Conservation (phyloP, 306 rosid genomes). For the Sesbania bispinosa region DNA sequence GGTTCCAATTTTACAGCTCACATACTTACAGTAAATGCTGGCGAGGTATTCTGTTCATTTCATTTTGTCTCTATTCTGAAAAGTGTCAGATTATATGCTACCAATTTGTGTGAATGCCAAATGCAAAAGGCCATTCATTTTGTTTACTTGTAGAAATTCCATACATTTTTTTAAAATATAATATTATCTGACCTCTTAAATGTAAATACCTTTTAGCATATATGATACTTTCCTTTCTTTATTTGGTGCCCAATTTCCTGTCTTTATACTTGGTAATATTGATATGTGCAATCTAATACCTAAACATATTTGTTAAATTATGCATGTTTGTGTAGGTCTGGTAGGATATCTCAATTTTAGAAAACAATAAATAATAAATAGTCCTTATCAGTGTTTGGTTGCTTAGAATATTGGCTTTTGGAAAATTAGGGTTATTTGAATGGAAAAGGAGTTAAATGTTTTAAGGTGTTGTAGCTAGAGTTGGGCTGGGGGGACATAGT, state of each 20-base stretch:
- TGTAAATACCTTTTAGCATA: background rate
- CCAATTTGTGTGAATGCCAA: background rate
- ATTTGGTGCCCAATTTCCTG: background rate
- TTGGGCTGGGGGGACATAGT: too few relatives aligned
- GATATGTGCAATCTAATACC: background rate
- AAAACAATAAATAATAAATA: too few relatives aligned
- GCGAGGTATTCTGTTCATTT: slow-evolving; percentile 65
- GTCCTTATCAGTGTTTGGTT: too few relatives aligned
- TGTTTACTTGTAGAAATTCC: background rate
- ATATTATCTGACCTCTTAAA: background rate
- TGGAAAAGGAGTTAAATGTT: too few relatives aligned
- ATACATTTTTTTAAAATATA: background rate
- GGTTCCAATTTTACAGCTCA: slow-evolving; percentile 86
- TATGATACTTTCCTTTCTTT: slow-evolving; percentile 16
- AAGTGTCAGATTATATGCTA: background rate
- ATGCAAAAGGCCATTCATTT: background rate
- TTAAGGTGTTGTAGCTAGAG: too few relatives aligned
- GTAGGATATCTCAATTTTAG: too few relatives aligned
- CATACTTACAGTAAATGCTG: slow-evolving; percentile 70
- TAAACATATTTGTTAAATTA: too few relatives aligned
- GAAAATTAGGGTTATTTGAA: too few relatives aligned
- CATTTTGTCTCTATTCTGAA: background rate
- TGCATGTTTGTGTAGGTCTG: too few relatives aligned
- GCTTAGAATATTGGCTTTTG: too few relatives aligned
- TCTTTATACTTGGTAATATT: background rate